Evolutionary conservation across 169 alveolate genomes (phyloP).

Genomic region (Amoebophrya sp.): DNA sequence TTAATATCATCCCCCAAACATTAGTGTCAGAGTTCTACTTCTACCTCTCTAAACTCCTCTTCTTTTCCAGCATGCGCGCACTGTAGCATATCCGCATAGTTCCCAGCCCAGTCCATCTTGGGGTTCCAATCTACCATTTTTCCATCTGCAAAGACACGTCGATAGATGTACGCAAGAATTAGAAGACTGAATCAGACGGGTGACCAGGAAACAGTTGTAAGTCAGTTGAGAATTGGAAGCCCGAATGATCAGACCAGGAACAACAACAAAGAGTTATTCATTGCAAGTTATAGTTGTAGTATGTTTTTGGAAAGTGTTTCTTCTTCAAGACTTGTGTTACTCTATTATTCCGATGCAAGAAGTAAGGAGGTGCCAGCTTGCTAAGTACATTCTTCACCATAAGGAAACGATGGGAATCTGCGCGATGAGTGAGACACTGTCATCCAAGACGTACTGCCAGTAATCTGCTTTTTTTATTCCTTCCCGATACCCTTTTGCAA

Average conservation of each 20-base stretch:
- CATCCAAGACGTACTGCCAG: conserved; percentile 81
- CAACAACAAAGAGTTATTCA: not conserved
- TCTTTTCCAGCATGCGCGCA: not conserved
- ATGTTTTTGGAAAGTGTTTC: not conserved
- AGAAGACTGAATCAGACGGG: conserved; percentile 36
- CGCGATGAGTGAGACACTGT: conserved; percentile 70
- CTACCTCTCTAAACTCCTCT: not conserved
- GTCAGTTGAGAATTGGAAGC: not conserved
- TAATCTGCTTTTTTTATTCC: conserved; percentile 65
- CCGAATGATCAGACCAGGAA: not conserved
- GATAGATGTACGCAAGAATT: conserved; percentile 52
- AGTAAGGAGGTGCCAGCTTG: not conserved
- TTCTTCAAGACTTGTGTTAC: not conserved
- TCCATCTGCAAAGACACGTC: conserved; percentile 55
- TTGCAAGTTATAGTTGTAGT: not conserved
- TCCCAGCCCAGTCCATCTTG: conserved; percentile 63
- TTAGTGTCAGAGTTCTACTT: too few relatives aligned
- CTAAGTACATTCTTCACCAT: too few relatives aligned
- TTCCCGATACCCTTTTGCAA: conserved; percentile 40
- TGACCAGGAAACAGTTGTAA: conserved; percentile 18
- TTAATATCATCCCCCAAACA: too few relatives aligned
- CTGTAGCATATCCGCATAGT: not conserved
- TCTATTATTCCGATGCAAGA: not conserved
- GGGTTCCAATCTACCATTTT: conserved; percentile 48
- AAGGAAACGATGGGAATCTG: conserved; percentile 55